Percentiles rank a stretch among this genome's conserved stretches.
Evolutionary conservation across 1,284 basidiomycete genomes (phyloP).

Genomic region (Cutaneotrichosporon spelunceum): DNA sequence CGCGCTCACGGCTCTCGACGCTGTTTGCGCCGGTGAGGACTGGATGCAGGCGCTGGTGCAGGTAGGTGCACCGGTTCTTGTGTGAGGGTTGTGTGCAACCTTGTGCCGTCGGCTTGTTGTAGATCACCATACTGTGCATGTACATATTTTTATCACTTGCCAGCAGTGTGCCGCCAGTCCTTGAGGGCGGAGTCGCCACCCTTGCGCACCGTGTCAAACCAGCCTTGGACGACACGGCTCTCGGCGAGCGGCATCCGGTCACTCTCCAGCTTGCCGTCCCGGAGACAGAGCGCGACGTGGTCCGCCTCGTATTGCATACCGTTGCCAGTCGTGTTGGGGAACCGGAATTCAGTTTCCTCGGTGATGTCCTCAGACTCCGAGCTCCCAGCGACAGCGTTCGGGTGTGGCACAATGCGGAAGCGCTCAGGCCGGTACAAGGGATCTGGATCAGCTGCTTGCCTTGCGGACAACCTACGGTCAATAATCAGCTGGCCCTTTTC

Average conservation of each 20-base stretch:
- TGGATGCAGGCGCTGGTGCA: constrained; percentile 14
- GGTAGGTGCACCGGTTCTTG: constrained; percentile 13
- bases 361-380: constrained; percentile 9
- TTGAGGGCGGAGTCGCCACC: constrained; percentile 34
- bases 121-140: neutral
- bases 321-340: constrained; percentile 15
- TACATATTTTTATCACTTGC: neutral
- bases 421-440: constrained; percentile 12
- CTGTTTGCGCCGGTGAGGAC: constrained; percentile 4
- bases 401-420: constrained; percentile 11
- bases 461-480: neutral
- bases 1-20: constrained; percentile 14
- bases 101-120: too few species aligned
- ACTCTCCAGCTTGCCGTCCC: constrained; percentile 72
- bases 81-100: neutral
- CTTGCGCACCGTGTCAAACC: constrained; percentile 69
- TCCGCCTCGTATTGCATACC: constrained; percentile 50
- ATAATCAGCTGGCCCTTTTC: constrained; percentile 8
- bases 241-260: constrained; percentile 69
- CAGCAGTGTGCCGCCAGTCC: constrained; percentile 27
- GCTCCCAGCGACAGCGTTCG: constrained; percentile 3
- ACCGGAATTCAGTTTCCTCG: constrained; percentile 12
- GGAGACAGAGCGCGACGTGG: constrained; percentile 73
- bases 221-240: constrained; percentile 70
- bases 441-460: neutral